A percentile compares a stretch with the other conserved stretches of the same genome.
Conservation (phyloP, 2,329 filamentous ascomycete genomes). For the Colletotrichum endophyticum region DNA sequence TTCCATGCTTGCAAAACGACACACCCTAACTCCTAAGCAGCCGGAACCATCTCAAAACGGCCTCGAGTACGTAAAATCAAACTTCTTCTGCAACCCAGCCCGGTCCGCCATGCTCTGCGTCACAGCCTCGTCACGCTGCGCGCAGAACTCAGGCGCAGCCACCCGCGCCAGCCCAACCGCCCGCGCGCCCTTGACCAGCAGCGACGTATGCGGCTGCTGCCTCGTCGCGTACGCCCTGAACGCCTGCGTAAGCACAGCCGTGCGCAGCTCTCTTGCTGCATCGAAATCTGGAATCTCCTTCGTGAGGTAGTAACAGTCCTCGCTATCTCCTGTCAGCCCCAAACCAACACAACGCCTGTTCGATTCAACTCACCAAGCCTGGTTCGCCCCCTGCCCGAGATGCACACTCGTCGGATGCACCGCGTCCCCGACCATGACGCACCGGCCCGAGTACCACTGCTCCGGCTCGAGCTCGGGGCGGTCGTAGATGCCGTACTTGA, state of each 20-base stretch:
- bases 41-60: background rate
- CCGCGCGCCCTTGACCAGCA: slow-evolving; percentile 25
- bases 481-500: slow-evolving; percentile 31
- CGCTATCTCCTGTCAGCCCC: background rate
- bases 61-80: background rate
- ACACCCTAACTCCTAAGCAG: background rate
- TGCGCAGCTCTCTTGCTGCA: background rate
- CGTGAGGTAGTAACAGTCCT: slow-evolving; percentile 8
- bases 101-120: background rate
- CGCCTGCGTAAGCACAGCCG: background rate
- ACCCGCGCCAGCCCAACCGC: slow-evolving; percentile 23
- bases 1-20: rapidly evolving
- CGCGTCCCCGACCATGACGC: slow-evolving; percentile 26
- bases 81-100: background rate
- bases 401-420: slow-evolving; percentile 29
- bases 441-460: slow-evolving; percentile 26
- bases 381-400: slow-evolving; percentile 29
- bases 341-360: too few relatives aligned
- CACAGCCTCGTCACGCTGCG: slow-evolving; percentile 11
- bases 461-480: slow-evolving; percentile 22
- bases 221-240: slow-evolving; percentile 19
- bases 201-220: slow-evolving; percentile 25
- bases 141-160: slow-evolving; percentile 15
- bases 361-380: background rate
- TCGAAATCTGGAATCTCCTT: background rate